phyloP scores from a whole-genome alignment of 192 early-diverging fungal genomes.

The Piromyces sp. region DNA sequence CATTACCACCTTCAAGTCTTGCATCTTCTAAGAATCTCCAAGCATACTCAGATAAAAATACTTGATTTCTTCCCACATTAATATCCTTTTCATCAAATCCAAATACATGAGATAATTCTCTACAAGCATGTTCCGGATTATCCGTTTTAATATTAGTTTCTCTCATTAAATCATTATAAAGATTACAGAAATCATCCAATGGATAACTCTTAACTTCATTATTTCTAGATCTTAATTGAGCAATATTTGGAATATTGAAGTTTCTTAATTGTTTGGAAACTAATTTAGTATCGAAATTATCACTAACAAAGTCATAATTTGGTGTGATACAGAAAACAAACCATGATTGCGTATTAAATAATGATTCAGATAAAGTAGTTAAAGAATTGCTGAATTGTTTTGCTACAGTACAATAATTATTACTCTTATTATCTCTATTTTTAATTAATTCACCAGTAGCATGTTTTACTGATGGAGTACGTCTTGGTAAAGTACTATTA shows the following conservation, averaged over 20 bases:
- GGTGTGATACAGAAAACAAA: constrained; percentile 44
- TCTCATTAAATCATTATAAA: not conserved
- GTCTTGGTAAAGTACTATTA: not conserved
- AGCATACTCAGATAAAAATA: not conserved
- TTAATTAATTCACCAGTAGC: not conserved
- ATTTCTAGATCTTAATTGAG: not conserved
- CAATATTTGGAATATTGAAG: not conserved
- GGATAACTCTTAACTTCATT: not conserved
- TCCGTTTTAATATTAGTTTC: not conserved
- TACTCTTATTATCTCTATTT: constrained; percentile 29
- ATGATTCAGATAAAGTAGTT: constrained; percentile 14
- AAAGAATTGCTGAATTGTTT: constrained; percentile 23
- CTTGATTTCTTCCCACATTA: not conserved
- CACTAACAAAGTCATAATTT: not conserved
- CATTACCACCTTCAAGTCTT: not conserved
- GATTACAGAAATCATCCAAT: not conserved
- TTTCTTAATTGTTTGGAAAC: not conserved
- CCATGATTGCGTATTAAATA: constrained; percentile 54
- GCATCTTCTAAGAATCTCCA: not conserved
- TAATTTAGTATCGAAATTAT: not conserved
- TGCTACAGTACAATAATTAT: constrained; percentile 49
- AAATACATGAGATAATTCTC: not conserved
- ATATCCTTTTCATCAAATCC: not conserved
- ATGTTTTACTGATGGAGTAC: not conserved
- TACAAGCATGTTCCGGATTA: not conserved